Evolutionary conservation across 1,284 basidiomycete genomes (phyloP), one percentile per base, ranked within the genome.

Genomic region (Acaromyces ingoldii): DNA sequence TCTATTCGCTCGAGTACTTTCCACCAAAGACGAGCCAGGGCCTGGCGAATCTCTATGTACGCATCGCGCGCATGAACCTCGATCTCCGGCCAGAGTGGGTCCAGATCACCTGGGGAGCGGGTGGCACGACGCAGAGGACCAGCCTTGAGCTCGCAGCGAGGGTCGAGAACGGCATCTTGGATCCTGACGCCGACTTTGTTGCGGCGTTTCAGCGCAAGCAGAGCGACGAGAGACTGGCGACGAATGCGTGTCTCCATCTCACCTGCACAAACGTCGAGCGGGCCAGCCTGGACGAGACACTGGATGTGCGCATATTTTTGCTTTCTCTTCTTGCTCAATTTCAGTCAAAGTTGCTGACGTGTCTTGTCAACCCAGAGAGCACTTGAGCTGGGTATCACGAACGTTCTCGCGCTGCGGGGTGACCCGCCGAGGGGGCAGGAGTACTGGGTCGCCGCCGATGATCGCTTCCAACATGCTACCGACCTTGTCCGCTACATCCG

Each of bases 241-340:
- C 31, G 22, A 91, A 91, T 2, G 91, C 71, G 89, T 83, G 97
- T 57, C 79, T 99, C 67, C 95, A 99, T 80, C 76, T 99, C 62
- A 98, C 95, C 15, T 99, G 95, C 79, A 98, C 95, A 19, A 98
- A 98, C 76, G 83, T 86, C 59, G 89, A 87, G 21, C 84, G 85
- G 77, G 84, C 44, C 7, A 60, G 55, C 19, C 51, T 99, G 5
- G 90, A 96, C 74, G 81, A 85, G 37, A 86, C 86, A 19, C 77
- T 99, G 41, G 81, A 82, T 77, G 91, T 93, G 40, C 44, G 51
- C 34, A 4, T 34, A 6, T 21, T 13, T 41, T 15, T 50, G 40
- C 5, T 7, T 26, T 28, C 15, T 26, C 17, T 21, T 10, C 11
- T 7, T 43, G 31, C 15, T 43, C 41, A 28, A 6, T 6, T 45